Evolutionary conservation across 2,329 filamentous ascomycete species (phyloP), one percentile per base, ranked within the genome.

Genomic region (Alternaria ethzedia): DNA sequence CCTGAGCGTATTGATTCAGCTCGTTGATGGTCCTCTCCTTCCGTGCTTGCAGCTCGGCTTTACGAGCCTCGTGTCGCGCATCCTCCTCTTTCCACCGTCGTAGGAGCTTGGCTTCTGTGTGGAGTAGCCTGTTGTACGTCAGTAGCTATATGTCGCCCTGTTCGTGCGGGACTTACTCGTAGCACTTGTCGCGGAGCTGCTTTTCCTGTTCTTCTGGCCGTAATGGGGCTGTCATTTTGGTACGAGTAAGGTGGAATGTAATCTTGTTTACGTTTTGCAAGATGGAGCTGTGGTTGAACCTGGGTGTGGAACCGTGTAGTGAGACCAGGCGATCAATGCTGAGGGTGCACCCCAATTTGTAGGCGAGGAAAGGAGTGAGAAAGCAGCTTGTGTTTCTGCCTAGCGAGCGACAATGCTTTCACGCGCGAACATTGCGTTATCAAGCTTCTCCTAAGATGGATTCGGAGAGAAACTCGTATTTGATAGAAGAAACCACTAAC

Each of bases 331-430:
- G 15, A 36, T 0, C 32, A 3, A 36, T n/a, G 7, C 32, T 3
- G 32, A 36, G 32, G 15, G 4, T 36, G 32, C 32, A 36, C 32
- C 32, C 32, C 32, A n/a, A n/a, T 36, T n/a, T 36, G 32, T 36
- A 36, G 32, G 32, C 32, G 15, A 36, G 32, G 32, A 36, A 36
- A 36, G 32, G 32, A n/a, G 32, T 36, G 32, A 1, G 32, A 36
- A 2, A n/a, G 2, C 1, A 1, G 13, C 3, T 8, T 3, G 30
- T 32, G 30, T 7, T 0, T 36, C 2, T 36, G 13, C 30, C 30
- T 36, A 0, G 30, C 30, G 30, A 36, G 1, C 2, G 30, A 8
- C 3, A 15, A 0, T 36, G 30, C 5, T 2, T 6, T 5, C 28
- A 30, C 28, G 1, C 28, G 28, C 28, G 3, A 30, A 3, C 28